Evolutionary conservation across 257 asterid genomes (phyloP).

Genomic region (Voacanga thouarsii): DNA sequence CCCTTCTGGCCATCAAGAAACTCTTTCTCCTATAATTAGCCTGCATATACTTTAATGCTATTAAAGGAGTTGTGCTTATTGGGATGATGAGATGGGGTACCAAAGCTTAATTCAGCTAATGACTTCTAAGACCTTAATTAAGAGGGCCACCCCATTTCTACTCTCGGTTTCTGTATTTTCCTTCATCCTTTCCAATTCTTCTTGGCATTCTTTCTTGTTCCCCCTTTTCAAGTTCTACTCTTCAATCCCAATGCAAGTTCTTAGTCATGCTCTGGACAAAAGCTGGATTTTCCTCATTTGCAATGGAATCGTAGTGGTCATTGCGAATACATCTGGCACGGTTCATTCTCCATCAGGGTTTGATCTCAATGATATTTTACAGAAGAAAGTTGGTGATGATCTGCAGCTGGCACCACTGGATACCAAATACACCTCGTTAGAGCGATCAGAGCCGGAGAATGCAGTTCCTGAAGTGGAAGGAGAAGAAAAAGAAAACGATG

Average conservation of each 20-base stretch:
- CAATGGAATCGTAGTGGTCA: slow-evolving; percentile 54
- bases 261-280: slow-evolving; percentile 39
- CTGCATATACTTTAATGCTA: not conserved
- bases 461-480: not conserved
- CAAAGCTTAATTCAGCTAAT: slow-evolving; percentile 14
- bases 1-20: not conserved
- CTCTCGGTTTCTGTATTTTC: slow-evolving; percentile 46
- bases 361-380: slow-evolving; percentile 24
- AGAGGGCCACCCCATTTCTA: slow-evolving; percentile 37
- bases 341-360: slow-evolving; percentile 9
- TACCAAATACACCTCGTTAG: slow-evolving; percentile 7
- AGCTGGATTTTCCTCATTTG: slow-evolving; percentile 52
- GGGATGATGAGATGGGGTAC: slow-evolving; percentile 21
- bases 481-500: not conserved
- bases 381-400: slow-evolving; percentile 5
- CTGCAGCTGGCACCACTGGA: not conserved
- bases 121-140: slow-evolving; percentile 11
- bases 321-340: slow-evolving; percentile 44
- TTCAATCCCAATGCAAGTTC: slow-evolving; percentile 20
- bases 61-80: not conserved
- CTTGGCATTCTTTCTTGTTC: slow-evolving; percentile 20
- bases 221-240: slow-evolving; percentile 25
- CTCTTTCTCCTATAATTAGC: not conserved
- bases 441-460: not conserved
- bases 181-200: slow-evolving; percentile 34